A percentile compares a stretch with the other conserved stretches of the same genome.
These are phyloP conservation scores for Platanus orientalis DNA, from an alignment of 164 flowering plant species.

Conservation along the genomic window DNA sequence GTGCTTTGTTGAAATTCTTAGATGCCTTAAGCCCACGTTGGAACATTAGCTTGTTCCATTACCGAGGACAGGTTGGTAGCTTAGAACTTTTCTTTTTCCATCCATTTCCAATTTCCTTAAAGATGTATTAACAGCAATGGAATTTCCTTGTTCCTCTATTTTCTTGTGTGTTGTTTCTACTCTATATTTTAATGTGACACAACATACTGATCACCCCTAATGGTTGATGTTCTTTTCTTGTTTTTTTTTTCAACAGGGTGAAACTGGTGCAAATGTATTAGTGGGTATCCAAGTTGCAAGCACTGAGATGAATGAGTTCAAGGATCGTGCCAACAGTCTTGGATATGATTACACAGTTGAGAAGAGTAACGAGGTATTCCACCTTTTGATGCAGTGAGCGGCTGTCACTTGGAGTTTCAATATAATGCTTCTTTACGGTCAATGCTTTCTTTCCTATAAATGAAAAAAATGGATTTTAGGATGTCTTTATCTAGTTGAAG, in stretches of 20 bases:
- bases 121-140: no score
- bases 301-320: conserved; percentile 64
- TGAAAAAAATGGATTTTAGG: no score
- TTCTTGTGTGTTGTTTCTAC: no score
- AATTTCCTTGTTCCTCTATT: neutral
- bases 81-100: neutral
- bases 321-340: conserved; percentile 42
- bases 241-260: conserved; percentile 59
- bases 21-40: conserved; percentile 87
- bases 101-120: neutral
- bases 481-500: no score
- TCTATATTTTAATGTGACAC: neutral
- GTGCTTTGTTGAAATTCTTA: conserved; percentile 88
- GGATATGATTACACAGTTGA: conserved; percentile 76
- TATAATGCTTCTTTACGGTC: no score
- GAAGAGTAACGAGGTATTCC: conserved; percentile 45
- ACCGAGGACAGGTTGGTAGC: conserved; percentile 79
- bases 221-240: neutral
- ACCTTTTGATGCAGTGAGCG: conserved; percentile 80
- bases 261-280: conserved; percentile 85
- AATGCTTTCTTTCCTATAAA: no score
- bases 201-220: neutral
- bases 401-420: no score
- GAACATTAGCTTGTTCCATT: conserved; percentile 96
- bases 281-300: conserved; percentile 82